phyloP scores from a whole-genome alignment of 2,329 filamentous ascomycete species.

The Fragosphaeria purpurea region DNA sequence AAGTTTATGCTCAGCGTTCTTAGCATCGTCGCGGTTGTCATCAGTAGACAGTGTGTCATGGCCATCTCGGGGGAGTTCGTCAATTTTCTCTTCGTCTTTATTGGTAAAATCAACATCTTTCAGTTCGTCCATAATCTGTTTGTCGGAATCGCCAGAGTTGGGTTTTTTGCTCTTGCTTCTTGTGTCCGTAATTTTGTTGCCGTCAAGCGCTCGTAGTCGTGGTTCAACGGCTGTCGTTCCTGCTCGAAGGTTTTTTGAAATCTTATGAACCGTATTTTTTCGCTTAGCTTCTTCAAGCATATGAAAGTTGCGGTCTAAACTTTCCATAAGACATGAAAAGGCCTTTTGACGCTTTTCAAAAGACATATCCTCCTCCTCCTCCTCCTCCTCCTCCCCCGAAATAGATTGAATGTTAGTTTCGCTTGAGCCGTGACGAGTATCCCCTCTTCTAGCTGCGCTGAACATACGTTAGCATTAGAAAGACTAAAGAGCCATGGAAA shows the following conservation, averaged over 20 bases:
- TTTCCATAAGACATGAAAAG: too few species aligned
- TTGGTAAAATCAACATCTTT: conserved; percentile 33
- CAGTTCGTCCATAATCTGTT: conserved; percentile 4
- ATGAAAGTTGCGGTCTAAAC: too few species aligned
- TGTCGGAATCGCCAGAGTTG: too few species aligned
- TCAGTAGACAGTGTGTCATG: conserved; percentile 15
- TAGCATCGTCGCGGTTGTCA: conserved; percentile 41
- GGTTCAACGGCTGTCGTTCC: too few species aligned
- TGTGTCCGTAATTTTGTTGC: conserved; percentile 9
- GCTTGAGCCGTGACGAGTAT: conserved; percentile 8
- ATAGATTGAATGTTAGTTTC: conserved; percentile 11
- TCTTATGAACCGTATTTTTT: too few species aligned
- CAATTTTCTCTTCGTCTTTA: conserved; percentile 42
- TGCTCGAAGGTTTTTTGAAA: too few species aligned
- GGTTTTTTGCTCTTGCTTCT: conserved; percentile 17
- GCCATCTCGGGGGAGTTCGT: conserved; percentile 21
- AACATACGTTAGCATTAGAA: background rate
- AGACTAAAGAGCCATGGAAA: background rate
- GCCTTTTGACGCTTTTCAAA: too few species aligned
- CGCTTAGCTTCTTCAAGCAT: background rate
- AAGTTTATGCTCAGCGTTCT: conserved; percentile 40
- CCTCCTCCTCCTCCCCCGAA: conserved; percentile 37
- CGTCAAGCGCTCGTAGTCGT: background rate
- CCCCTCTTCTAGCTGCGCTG: background rate
- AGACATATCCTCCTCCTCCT: conserved; percentile 24